A percentile compares a stretch with the other conserved stretches of the same genome.
phyloP scores from a whole-genome alignment of 2,329 filamentous ascomycete species.

The Fusarium sp. region DNA sequence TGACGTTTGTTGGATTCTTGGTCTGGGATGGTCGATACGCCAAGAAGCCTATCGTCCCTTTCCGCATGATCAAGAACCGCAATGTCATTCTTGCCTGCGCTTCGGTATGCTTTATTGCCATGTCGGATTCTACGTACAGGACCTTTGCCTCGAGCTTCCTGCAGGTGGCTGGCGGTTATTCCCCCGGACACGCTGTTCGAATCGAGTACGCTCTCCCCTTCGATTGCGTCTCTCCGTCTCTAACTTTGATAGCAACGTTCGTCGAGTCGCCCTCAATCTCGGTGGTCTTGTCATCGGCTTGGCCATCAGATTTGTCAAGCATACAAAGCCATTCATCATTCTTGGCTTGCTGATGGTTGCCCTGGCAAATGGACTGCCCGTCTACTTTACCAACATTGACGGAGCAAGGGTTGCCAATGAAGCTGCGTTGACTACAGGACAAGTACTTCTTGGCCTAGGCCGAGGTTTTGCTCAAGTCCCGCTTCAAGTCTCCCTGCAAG shows the following conservation, averaged over 20 bases:
- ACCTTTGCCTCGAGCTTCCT: conserved; percentile 51
- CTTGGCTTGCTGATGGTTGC: not conserved
- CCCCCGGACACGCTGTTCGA: conserved; percentile 47
- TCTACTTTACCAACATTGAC: conserved; percentile 20
- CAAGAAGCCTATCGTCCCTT: conserved; percentile 50
- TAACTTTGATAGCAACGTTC: conserved; percentile 35
- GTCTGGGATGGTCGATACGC: conserved; percentile 51
- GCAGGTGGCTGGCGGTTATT: conserved; percentile 48
- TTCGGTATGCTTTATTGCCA: conserved; percentile 47
- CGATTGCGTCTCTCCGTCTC: not conserved
- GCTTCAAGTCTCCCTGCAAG: conserved; percentile 47
- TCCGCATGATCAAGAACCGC: conserved; percentile 48
- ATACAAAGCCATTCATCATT: not conserved
- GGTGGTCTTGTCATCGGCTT: conserved; percentile 44
- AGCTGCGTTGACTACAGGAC: conserved; percentile 42
- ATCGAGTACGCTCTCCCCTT: conserved; percentile 41
- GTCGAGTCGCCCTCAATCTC: conserved; percentile 41
- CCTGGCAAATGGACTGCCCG: not conserved
- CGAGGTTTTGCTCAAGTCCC: conserved; percentile 43
- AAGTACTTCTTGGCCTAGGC: conserved; percentile 44
- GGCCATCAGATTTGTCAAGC: conserved; percentile 40
- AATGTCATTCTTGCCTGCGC: conserved; percentile 50
- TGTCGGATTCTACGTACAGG: conserved; percentile 48
- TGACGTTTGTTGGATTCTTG: conserved; percentile 41
- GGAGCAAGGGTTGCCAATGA: not conserved